phyloP scores from a whole-genome alignment of 1,139 yeast genomes.

The Geotrichum klebahnii region DNA sequence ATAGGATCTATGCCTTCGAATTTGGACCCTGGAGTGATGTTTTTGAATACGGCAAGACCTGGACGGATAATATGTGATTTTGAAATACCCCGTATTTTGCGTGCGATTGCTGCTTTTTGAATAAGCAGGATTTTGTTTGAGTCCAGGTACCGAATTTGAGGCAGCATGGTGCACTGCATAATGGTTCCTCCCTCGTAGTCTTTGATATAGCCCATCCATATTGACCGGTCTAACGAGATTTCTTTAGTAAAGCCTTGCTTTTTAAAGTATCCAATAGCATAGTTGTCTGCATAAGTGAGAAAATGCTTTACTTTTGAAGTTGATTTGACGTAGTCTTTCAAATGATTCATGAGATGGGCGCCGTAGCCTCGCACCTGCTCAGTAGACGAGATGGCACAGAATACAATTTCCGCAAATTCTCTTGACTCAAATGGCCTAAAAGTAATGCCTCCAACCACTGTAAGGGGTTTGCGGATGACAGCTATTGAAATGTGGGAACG shows the following conservation, averaged over 20 bases:
- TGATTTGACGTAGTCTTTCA: conserved; percentile 81
- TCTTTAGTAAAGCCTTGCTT: conserved; percentile 98
- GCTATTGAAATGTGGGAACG: conserved; percentile 94
- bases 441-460: conserved; percentile 97
- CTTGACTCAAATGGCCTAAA: conserved; percentile 88
- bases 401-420: conserved; percentile 94
- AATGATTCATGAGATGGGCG: conserved; percentile 96
- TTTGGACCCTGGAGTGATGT: conserved; percentile 35
- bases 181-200: conserved; percentile 98
- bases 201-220: conserved; percentile 98
- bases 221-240: conserved; percentile 72
- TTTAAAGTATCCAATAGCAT: conserved; percentile 96
- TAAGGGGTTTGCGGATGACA: conserved; percentile 83
- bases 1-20: conserved; percentile 58
- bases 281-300: conserved; percentile 94
- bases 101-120: conserved; percentile 87
- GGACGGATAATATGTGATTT: conserved; percentile 75
- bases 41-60: conserved; percentile 69
- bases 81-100: conserved; percentile 75
- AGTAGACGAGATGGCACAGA: conserved; percentile 94
- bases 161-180: conserved; percentile 96
- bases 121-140: conserved; percentile 76
- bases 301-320: conserved; percentile 83
- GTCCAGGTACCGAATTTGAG: conserved; percentile 80
- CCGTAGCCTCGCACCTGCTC: conserved; percentile 98